Conservation (phyloP, 2,329 filamentous ascomycete genomes). For the Beauveria caledonica region DNA sequence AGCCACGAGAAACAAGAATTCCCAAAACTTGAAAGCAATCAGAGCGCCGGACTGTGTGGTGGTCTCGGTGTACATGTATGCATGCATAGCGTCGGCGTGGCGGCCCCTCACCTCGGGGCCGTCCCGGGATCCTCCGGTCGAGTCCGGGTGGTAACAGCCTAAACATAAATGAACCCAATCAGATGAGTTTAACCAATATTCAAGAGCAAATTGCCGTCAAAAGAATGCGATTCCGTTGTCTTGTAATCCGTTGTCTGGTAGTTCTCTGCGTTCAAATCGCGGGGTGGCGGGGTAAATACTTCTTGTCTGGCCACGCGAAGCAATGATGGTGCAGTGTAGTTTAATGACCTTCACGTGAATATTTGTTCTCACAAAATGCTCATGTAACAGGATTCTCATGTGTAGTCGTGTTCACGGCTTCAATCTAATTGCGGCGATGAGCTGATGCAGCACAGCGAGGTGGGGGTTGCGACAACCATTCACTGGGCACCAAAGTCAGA, state of each 20-base stretch:
- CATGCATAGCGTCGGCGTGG: not conserved
- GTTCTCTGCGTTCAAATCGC: not conserved
- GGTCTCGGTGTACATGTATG: not conserved
- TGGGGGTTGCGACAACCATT: not conserved
- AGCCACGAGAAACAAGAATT: not conserved
- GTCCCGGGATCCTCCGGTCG: constrained; percentile 1
- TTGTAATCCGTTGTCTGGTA: too few species aligned
- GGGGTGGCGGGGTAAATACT: not conserved
- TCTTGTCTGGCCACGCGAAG: not conserved
- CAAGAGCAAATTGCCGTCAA: too few species aligned
- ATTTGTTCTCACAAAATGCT: not conserved
- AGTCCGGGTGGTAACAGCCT: not conserved
- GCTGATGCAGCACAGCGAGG: not conserved
- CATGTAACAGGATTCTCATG: not conserved
- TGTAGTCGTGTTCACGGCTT: not conserved
- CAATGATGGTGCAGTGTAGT: not conserved
- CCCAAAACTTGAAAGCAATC: not conserved
- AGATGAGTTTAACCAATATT: not conserved
- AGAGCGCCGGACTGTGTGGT: not conserved
- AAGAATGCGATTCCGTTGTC: too few species aligned
- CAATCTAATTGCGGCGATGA: not conserved
- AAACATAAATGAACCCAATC: not conserved
- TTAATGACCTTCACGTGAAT: too few species aligned
- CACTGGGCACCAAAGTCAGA: not conserved
- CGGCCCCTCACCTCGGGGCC: not conserved